Evolutionary conservation across 331 rosid species (phyloP).

Genomic region (Stylosanthes scabra): DNA sequence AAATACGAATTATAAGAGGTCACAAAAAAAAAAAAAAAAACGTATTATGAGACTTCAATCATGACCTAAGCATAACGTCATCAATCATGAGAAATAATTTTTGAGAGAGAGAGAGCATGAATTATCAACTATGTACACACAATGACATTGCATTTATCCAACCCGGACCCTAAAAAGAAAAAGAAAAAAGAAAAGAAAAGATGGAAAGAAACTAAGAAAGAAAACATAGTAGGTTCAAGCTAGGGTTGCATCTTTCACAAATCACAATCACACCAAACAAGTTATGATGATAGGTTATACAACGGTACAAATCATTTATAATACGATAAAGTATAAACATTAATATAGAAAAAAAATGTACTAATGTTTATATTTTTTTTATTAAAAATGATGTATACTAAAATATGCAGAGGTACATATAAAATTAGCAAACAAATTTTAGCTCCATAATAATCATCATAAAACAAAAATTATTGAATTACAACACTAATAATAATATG

Average conservation of each 20-base stretch:
- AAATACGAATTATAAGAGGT: neutral
- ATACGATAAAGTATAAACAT: no score
- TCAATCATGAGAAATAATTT: neutral
- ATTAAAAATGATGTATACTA: no score
- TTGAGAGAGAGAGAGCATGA: neutral
- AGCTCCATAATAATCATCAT: neutral
- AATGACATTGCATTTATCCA: neutral
- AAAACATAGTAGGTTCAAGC: no score
- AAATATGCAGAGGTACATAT: no score
- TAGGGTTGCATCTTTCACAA: neutral
- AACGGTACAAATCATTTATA: no score
- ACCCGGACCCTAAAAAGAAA: neutral
- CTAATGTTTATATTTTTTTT: no score
- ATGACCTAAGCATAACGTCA: slow-evolving; percentile 10
- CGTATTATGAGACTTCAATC: neutral
- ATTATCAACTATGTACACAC: neutral
- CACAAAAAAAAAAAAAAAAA: neutral
- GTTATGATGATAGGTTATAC: no score
- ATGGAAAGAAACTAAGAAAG: no score
- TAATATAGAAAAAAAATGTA: no score
- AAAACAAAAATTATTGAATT: neutral
- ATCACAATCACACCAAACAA: neutral
- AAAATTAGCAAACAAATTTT: no score
- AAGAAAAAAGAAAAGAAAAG: no score
- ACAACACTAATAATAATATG: neutral